Conservation (phyloP, 177 flowering plant genomes). For the Vitis hybrid region DNA sequence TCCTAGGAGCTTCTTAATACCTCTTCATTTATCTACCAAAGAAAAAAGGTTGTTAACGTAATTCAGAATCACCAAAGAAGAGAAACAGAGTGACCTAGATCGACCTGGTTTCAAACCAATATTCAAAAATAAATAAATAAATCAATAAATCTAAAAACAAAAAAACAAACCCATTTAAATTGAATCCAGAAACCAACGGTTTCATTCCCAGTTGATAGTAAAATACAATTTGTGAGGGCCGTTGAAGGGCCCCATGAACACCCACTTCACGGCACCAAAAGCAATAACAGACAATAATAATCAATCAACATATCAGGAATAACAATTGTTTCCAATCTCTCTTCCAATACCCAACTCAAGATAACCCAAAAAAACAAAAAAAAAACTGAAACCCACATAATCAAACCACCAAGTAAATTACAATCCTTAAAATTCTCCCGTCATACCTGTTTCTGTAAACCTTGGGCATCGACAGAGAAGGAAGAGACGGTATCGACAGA, state of each 20-base stretch:
- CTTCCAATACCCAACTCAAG: constrained; percentile 2
- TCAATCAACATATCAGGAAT: neutral
- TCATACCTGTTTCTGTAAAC: constrained; percentile 68
- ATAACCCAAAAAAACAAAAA: neutral
- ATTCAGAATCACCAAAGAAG: no score
- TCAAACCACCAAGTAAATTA: neutral
- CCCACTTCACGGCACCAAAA: no score
- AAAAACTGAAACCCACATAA: neutral
- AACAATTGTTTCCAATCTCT: neutral
- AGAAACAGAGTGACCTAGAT: no score
- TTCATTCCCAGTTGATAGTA: neutral
- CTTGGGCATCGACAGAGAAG: constrained; percentile 51
- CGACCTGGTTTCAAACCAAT: no score
- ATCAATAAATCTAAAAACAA: constrained; percentile 2
- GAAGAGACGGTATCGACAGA: constrained; percentile 52
- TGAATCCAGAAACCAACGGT: no score
- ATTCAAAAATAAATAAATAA: no score
- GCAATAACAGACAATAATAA: no score
- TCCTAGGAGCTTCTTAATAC: no score
- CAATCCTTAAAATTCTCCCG: neutral
- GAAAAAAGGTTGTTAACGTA: no score
- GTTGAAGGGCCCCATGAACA: no score
- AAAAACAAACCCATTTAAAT: neutral
- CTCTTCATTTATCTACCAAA: no score
- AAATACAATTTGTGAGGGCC: neutral